These are phyloP conservation scores for Echites panduratus DNA, from an alignment of 257 asterid genomes.

Conservation along the genomic window DNA sequence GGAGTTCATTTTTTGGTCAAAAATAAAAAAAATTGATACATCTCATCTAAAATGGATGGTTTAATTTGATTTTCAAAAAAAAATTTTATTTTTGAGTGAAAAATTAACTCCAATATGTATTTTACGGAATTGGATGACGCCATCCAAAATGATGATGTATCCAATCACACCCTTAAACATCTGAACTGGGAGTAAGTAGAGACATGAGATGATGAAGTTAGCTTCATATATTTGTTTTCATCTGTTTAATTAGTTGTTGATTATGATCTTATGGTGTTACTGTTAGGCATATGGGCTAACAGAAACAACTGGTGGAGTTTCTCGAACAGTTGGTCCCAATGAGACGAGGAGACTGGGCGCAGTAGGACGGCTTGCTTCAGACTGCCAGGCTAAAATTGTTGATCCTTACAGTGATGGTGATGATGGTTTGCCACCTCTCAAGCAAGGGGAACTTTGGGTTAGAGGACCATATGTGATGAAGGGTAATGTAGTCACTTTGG, in stretches of 20 bases:
- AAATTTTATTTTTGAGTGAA: too few species aligned
- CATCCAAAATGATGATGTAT: too few species aligned
- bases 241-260: background rate
- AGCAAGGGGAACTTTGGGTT: conserved; percentile 61
- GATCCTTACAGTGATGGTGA: conserved; percentile 31
- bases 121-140: too few species aligned
- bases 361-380: conserved; percentile 34
- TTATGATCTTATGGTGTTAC: background rate
- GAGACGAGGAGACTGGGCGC: conserved; percentile 41
- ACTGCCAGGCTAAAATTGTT: conserved; percentile 45
- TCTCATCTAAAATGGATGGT: too few species aligned
- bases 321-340: conserved; percentile 24
- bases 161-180: too few species aligned
- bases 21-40: too few species aligned
- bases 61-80: too few species aligned
- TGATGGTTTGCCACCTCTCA: conserved; percentile 38
- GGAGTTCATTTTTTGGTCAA: too few species aligned
- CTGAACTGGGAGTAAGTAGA: background rate
- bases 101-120: too few species aligned
- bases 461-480: conserved; percentile 53
- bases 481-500: conserved; percentile 25
- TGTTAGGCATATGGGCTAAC: conserved; percentile 65
- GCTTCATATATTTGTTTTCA: background rate
- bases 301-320: conserved; percentile 40
- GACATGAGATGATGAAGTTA: background rate